phyloP scores from a whole-genome alignment of 768 basidiomycete species.

The Sarcodon aspratus region DNA sequence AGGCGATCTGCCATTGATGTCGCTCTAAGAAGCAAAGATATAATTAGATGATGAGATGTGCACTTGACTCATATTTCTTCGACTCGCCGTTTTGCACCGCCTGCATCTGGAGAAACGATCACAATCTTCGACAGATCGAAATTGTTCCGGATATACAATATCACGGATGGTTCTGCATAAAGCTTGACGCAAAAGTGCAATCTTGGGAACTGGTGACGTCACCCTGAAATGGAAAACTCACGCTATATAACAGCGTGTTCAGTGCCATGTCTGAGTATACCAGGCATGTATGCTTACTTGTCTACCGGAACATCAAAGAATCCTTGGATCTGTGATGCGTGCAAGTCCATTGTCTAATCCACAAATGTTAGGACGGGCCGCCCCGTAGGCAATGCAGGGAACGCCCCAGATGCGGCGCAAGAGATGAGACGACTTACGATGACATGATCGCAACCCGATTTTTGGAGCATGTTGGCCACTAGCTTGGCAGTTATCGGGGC shows the following conservation, averaged over 20 bases:
- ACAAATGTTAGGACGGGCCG: background rate
- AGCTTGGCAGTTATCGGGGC: constrained; percentile 98
- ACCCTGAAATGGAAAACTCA: constrained; percentile 19
- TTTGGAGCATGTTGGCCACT: constrained; percentile 95
- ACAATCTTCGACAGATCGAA: constrained; percentile 80
- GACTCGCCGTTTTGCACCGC: constrained; percentile 88
- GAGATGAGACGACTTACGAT: constrained; percentile 49
- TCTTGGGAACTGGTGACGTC: constrained; percentile 12
- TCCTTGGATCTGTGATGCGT: constrained; percentile 98
- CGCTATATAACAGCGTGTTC: constrained; percentile 26
- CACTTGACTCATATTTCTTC: background rate
- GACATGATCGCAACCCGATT: constrained; percentile 90
- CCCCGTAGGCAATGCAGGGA: background rate
- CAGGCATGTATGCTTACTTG: constrained; percentile 58
- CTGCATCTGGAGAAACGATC: constrained; percentile 96
- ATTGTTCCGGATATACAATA: constrained; percentile 88
- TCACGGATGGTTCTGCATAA: constrained; percentile 91
- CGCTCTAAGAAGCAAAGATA: constrained; percentile 42
- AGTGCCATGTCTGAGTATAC: constrained; percentile 1
- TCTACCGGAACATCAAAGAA: constrained; percentile 99
- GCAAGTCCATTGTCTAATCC: constrained; percentile 90
- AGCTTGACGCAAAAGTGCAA: constrained; percentile 36
- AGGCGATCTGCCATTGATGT: constrained; percentile 95
- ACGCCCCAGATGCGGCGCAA: background rate
- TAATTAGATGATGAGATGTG: background rate